Percentiles rank a stretch among this genome's conserved stretches.
phyloP scores from a whole-genome alignment of 768 basidiomycete species.

The Sarcodon aspratus region DNA sequence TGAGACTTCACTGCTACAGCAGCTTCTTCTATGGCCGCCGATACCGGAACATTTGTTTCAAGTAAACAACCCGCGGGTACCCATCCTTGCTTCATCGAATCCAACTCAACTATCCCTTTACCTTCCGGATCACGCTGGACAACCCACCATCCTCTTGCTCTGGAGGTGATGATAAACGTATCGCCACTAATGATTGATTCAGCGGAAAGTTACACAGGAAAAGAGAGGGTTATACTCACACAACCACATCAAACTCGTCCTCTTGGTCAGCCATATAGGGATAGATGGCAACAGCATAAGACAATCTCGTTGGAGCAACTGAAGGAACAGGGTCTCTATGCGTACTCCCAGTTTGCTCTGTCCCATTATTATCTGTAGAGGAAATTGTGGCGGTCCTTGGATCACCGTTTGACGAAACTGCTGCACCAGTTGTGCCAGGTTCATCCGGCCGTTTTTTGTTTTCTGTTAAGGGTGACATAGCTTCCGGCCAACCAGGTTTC shows the following conservation, averaged over 20 bases:
- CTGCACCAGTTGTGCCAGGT: conserved; percentile 9
- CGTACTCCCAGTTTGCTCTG: conserved; percentile 9
- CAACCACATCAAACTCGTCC: conserved; percentile 96
- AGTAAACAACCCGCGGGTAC: conserved; percentile 95
- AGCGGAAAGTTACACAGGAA: not conserved
- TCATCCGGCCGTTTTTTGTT: conserved; percentile 32
- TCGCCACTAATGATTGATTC: conserved; percentile 49
- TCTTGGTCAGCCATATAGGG: conserved; percentile 98
- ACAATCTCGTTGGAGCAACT: conserved; percentile 36
- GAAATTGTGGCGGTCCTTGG: conserved; percentile 9
- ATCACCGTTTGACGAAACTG: conserved; percentile 26
- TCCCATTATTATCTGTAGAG: conserved; percentile 16
- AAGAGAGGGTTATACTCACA: conserved; percentile 43
- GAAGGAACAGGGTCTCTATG: conserved; percentile 18
- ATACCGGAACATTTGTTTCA: conserved; percentile 86
- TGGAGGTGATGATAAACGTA: conserved; percentile 85
- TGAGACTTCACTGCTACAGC: conserved; percentile 41
- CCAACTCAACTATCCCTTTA: conserved; percentile 64
- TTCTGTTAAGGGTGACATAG: conserved; percentile 47
- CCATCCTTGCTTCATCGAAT: conserved; percentile 84
- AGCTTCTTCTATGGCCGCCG: conserved; percentile 77
- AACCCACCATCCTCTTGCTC: conserved; percentile 99
- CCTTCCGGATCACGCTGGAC: conserved; percentile 91
- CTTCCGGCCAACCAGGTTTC: conserved; percentile 70
- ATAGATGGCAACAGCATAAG: conserved; percentile 96